Percentiles rank a stretch among this genome's conserved stretches.
phyloP scores from a whole-genome alignment of 331 rosid species.

The Erythrophleum ivorense region DNA sequence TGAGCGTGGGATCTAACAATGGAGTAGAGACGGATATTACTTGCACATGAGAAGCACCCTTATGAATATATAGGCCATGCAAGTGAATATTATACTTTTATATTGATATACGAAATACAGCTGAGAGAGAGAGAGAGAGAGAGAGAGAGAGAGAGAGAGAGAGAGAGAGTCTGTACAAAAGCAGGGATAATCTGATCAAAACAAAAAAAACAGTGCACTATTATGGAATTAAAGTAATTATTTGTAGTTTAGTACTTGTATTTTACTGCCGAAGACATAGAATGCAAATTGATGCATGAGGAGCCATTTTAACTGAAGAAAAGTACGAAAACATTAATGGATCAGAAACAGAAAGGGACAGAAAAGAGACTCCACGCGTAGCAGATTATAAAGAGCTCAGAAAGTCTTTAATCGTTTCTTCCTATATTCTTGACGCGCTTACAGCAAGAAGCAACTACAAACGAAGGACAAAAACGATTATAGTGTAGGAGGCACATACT shows the following conservation, averaged over 20 bases:
- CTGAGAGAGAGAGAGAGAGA: conserved; percentile 18
- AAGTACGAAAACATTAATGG: no score
- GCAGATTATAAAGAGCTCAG: background rate
- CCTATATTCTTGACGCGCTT: background rate
- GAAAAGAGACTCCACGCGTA: background rate
- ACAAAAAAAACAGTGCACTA: background rate
- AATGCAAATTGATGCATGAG: background rate
- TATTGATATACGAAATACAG: conserved; percentile 9
- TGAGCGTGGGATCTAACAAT: background rate
- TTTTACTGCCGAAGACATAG: conserved; percentile 26
- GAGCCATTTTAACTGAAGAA: no score
- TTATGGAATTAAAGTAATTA: conserved; percentile 23
- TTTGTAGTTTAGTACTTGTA: conserved; percentile 28
- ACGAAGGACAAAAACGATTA: background rate
- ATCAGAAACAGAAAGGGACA: conserved; percentile 11
- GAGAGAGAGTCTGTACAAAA: background rate
- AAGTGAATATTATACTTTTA: background rate
- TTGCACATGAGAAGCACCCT: background rate
- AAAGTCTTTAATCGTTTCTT: conserved; percentile 20
- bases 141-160: no score
- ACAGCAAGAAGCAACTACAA: conserved; percentile 5
- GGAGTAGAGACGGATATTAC: background rate
- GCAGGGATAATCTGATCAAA: background rate
- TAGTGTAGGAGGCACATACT: no score
- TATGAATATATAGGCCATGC: background rate